Evolutionary conservation across 257 asterid genomes (phyloP).

Genomic region (Plectranthus barbatus): DNA sequence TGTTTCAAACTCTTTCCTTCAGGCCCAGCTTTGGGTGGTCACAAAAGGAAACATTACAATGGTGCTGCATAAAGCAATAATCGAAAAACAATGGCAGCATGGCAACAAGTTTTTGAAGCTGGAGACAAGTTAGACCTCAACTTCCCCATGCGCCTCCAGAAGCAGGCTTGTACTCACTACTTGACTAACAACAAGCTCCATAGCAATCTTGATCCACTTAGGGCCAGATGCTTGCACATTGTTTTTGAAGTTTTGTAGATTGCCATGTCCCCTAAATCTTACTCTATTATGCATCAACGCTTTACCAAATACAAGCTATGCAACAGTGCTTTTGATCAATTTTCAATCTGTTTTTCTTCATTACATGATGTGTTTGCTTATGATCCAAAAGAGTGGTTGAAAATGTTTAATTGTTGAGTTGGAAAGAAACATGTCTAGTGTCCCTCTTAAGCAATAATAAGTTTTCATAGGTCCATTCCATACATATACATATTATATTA

Average conservation of each 20-base stretch:
- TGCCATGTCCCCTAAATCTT: neutral
- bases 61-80: slow-evolving; percentile 24
- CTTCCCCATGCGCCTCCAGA: slow-evolving; percentile 27
- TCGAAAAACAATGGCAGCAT: slow-evolving; percentile 13
- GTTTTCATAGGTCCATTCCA: neutral
- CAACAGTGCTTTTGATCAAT: neutral
- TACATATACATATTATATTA: slow-evolving; percentile 1
- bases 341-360: neutral
- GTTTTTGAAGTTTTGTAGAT: slow-evolving; percentile 1
- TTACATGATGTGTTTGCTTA: neutral
- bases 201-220: neutral
- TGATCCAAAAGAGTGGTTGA: neutral
- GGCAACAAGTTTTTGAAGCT: slow-evolving; percentile 5
- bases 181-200: slow-evolving; percentile 7
- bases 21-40: slow-evolving; percentile 86
- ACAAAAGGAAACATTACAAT: slow-evolving; percentile 66
- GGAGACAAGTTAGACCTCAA: slow-evolving; percentile 33
- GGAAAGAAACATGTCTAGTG: slow-evolving; percentile 9
- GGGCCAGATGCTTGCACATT: slow-evolving; percentile 4
- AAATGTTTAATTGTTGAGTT: neutral
- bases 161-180: slow-evolving; percentile 18
- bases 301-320: neutral
- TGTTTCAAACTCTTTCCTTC: slow-evolving; percentile 66
- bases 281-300: neutral
- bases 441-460: slow-evolving; percentile 5